These are phyloP conservation scores for Erodium trifolium DNA, from an alignment of 441 rosid genomes.

Conservation along the genomic window DNA sequence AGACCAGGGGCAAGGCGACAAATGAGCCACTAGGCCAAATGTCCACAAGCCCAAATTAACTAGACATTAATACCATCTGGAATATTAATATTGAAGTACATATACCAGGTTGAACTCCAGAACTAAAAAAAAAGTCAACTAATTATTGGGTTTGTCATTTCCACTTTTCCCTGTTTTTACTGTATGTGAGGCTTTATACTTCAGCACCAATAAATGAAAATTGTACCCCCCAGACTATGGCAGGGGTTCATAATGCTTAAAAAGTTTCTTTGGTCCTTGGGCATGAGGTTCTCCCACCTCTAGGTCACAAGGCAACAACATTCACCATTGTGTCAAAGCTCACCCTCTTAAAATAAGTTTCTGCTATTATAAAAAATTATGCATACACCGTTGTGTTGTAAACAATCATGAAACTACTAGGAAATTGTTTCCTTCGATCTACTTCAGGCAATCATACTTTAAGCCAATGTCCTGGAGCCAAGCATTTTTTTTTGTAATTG, in stretches of 20 bases:
- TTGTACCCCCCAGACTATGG: neutral
- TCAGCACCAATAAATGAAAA: neutral
- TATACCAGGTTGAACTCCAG: neutral
- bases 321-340: neutral
- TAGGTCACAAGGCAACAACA: neutral
- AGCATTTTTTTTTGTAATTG: neutral
- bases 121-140: neutral
- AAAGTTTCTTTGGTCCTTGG: neutral
- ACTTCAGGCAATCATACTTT: neutral
- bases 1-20: neutral
- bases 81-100: too few species aligned
- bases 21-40: neutral
- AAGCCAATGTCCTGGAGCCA: conserved; percentile 5
- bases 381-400: neutral
- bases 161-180: too few species aligned
- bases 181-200: too few species aligned
- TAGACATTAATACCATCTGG: too few species aligned
- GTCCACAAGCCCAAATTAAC: neutral
- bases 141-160: neutral
- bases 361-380: neutral
- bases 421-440: neutral
- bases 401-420: neutral
- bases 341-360: neutral
- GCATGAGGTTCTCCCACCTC: neutral
- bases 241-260: neutral